Evolutionary conservation across 2,329 filamentous ascomycete genomes (phyloP).

Genomic region (Chaetomium olivaceum): DNA sequence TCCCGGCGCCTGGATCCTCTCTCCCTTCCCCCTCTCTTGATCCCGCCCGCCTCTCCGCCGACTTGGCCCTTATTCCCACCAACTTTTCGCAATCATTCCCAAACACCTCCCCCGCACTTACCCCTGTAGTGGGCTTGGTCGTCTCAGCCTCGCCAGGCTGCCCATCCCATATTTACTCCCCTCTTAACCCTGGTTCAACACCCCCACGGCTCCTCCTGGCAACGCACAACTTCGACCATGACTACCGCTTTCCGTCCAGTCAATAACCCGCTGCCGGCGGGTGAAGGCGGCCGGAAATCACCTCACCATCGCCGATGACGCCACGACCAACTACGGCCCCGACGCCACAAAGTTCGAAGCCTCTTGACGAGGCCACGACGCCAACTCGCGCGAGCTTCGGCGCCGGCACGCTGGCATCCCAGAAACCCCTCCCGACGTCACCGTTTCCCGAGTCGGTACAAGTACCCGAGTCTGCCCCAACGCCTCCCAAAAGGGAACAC

Average conservation of each 20-base stretch:
- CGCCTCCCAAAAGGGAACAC: constrained; percentile 51
- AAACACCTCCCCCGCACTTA: constrained; percentile 38
- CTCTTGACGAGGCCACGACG: constrained; percentile 54
- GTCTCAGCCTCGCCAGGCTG: constrained; percentile 38
- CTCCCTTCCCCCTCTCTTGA: constrained; percentile 13
- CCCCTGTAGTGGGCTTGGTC: constrained; percentile 36
- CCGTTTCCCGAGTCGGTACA: constrained; percentile 54
- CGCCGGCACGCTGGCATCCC: constrained; percentile 44
- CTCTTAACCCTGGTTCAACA: constrained; percentile 21
- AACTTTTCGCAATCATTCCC: constrained; percentile 35
- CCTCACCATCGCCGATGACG: constrained; percentile 45
- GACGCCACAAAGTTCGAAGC: constrained; percentile 29
- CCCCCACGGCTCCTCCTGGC: constrained; percentile 24
- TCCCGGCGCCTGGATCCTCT: constrained; percentile 2
- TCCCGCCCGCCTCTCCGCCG: constrained; percentile 11
- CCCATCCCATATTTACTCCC: constrained; percentile 32
- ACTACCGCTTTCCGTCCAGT: constrained; percentile 64
- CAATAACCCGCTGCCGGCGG: constrained; percentile 55
- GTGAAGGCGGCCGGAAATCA: constrained; percentile 51
- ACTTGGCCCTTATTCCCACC: constrained; percentile 14
- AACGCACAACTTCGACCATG: constrained; percentile 35
- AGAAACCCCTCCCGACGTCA: constrained; percentile 56
- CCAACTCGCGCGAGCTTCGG: constrained; percentile 62
- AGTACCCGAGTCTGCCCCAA: constrained; percentile 48
- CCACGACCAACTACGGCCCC: constrained; percentile 41